Conservation (phyloP, 495 filamentous ascomycete genomes). For the Elaphomyces granulatus region DNA sequence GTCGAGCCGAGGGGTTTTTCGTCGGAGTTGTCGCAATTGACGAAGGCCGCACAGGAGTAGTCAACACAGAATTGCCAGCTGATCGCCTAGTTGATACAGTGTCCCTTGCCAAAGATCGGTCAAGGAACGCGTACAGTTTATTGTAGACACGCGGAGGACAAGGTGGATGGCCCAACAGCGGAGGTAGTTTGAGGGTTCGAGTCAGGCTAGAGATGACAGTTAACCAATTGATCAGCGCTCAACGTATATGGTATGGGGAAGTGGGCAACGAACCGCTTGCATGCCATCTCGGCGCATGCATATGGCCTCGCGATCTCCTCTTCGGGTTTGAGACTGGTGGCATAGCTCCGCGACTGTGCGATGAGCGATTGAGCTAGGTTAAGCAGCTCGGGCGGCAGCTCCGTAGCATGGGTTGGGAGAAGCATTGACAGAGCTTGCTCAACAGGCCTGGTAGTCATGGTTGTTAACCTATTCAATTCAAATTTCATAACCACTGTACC, state of each 20-base stretch:
- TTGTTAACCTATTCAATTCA: too few species aligned
- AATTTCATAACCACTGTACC: too few species aligned
- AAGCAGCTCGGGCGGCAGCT: constrained; percentile 58
- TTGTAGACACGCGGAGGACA: constrained; percentile 73
- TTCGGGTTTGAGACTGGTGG: constrained; percentile 64
- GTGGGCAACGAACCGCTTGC: constrained; percentile 53
- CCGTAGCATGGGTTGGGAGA: constrained; percentile 59
- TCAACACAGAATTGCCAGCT: constrained; percentile 16
- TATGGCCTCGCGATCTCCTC: constrained; percentile 81
- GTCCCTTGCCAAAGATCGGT: constrained; percentile 46
- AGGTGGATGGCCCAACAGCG: constrained; percentile 65
- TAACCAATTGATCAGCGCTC: too few species aligned
- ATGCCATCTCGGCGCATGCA: constrained; percentile 85
- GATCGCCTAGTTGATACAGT: constrained; percentile 19
- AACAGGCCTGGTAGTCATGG: constrained; percentile 49
- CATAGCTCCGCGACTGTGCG: constrained; percentile 70
- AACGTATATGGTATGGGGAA: too few species aligned
- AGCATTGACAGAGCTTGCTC: constrained; percentile 64
- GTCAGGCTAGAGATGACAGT: constrained; percentile 45
- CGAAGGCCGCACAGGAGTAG: constrained; percentile 20
- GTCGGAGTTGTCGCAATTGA: constrained; percentile 4
- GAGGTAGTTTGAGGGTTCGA: constrained; percentile 68
- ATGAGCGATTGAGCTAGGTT: constrained; percentile 68
- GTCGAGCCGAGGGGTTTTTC: constrained; percentile 5
- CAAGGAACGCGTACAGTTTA: constrained; percentile 67